A percentile compares a stretch with the other conserved stretches of the same genome.
Conservation (phyloP, 495 filamentous ascomycete species). For the Articulospora tetracladia region DNA sequence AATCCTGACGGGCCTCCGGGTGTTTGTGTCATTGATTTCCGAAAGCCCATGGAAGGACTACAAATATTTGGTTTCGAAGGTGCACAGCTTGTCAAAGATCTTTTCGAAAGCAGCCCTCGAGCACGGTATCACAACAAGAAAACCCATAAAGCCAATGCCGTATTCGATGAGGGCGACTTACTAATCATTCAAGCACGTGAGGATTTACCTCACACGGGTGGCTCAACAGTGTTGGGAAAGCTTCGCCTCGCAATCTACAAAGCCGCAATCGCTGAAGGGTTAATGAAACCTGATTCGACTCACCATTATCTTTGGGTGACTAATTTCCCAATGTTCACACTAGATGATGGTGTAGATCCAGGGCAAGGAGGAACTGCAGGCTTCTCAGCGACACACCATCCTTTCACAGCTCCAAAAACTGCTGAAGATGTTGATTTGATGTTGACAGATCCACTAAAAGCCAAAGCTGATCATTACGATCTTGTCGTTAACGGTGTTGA, state of each 20-base stretch:
- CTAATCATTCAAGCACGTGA: slow-evolving; percentile 77
- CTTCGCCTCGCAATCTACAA: slow-evolving; percentile 69
- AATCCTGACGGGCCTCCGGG: slow-evolving; percentile 71
- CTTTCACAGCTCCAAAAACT: slow-evolving; percentile 85
- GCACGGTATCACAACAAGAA: slow-evolving; percentile 36
- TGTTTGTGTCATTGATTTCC: slow-evolving; percentile 67
- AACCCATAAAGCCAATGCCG: slow-evolving; percentile 34
- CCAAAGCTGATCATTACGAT: slow-evolving; percentile 83
- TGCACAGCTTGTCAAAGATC: slow-evolving; percentile 41
- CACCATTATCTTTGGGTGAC: slow-evolving; percentile 80
- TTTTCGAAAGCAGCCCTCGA: not conserved
- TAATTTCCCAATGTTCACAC: slow-evolving; percentile 89
- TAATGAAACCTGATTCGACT: slow-evolving; percentile 48
- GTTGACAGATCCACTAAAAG: slow-evolving; percentile 64
- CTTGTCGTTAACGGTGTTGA: slow-evolving; percentile 95
- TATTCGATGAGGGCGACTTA: slow-evolving; percentile 63
- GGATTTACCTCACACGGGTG: slow-evolving; percentile 52
- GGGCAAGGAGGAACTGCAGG: slow-evolving; percentile 80
- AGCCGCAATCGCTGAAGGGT: slow-evolving; percentile 52
- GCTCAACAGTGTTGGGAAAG: slow-evolving; percentile 77
- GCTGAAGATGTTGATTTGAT: slow-evolving; percentile 71
- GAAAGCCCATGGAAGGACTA: slow-evolving; percentile 68
- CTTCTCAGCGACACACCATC: slow-evolving; percentile 87
- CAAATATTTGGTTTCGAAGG: slow-evolving; percentile 72
- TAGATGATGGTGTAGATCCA: slow-evolving; percentile 60